Conservation (phyloP, 495 filamentous ascomycete genomes). For the Penicillium waksmanii region DNA sequence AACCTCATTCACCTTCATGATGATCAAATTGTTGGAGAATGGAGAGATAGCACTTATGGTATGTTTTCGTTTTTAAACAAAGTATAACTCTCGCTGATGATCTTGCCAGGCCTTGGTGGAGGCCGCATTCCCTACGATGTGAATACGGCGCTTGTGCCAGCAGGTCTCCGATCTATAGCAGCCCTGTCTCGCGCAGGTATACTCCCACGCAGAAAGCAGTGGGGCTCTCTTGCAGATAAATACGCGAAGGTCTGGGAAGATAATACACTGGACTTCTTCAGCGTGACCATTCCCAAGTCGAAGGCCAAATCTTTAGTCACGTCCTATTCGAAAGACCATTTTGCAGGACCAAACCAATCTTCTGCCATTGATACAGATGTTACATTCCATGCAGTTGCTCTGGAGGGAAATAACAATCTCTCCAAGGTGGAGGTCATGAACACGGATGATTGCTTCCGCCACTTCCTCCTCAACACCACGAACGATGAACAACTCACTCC, state of each 20-base stretch:
- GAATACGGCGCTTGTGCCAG: conserved; percentile 65
- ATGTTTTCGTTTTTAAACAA: no score
- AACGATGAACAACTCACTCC: conserved; percentile 58
- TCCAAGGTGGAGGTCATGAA: conserved; percentile 62
- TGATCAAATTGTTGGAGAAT: conserved; percentile 61
- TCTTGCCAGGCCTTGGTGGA: conserved; percentile 53
- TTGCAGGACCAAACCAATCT: conserved; percentile 45
- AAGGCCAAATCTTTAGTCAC: conserved; percentile 50
- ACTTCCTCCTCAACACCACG: conserved; percentile 64
- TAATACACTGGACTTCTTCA: conserved; percentile 61
- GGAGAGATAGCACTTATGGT: conserved; percentile 63
- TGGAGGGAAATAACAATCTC: conserved; percentile 56
- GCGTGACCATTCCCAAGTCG: conserved; percentile 38
- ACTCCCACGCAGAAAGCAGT: conserved; percentile 51
- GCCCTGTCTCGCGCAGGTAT: conserved; percentile 53
- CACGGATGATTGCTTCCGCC: conserved; percentile 66
- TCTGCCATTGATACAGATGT: conserved; percentile 48
- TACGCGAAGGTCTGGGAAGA: conserved; percentile 69
- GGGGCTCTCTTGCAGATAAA: conserved; percentile 46
- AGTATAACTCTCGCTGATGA: no score
- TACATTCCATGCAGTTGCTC: conserved; percentile 58
- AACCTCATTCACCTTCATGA: conserved; percentile 63
- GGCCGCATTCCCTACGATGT: conserved; percentile 69
- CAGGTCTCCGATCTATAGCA: conserved; percentile 61
- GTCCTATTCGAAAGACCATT: conserved; percentile 48